Evolutionary conservation across 2,329 filamentous ascomycete species (phyloP).

Genomic region (Graphilbum fragrans): DNA sequence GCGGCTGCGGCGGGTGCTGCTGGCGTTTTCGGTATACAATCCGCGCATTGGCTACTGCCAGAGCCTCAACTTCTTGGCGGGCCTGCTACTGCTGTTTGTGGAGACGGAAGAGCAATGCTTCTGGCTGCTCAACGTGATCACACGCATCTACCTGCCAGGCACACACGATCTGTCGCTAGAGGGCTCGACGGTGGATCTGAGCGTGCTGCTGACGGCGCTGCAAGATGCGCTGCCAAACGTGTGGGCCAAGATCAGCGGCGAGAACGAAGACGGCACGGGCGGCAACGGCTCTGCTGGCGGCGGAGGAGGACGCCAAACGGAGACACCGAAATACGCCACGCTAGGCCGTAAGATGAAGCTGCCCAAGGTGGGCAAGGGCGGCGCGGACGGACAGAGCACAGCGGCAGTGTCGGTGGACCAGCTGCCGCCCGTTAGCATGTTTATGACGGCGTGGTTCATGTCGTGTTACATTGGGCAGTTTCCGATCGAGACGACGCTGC

Average conservation of each 20-base stretch:
- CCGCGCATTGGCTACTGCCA: constrained; percentile 91
- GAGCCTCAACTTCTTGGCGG: constrained; percentile 88
- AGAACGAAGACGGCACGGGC: constrained; percentile 19
- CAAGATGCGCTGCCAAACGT: constrained; percentile 71
- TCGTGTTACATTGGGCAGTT: constrained; percentile 88
- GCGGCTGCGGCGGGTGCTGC: constrained; percentile 71
- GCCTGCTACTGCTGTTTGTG: constrained; percentile 79
- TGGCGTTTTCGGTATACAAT: constrained; percentile 84
- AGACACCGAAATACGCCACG: constrained; percentile 8
- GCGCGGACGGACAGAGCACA: constrained; percentile 10
- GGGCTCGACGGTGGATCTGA: constrained; percentile 85
- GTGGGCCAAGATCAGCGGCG: constrained; percentile 75
- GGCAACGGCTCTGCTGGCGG: constrained; percentile 15
- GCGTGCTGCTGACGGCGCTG: constrained; percentile 80
- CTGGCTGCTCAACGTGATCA: constrained; percentile 87
- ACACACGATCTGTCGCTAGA: constrained; percentile 87
- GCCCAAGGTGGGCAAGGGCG: constrained; percentile 28
- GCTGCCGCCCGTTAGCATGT: constrained; percentile 81
- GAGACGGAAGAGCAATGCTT: constrained; percentile 82
- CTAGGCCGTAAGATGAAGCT: constrained; percentile 24
- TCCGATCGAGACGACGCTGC: constrained; percentile 80
- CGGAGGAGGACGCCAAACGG: constrained; percentile 7
- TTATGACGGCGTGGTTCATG: constrained; percentile 97
- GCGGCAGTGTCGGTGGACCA: constrained; percentile 22
- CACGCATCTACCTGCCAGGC: constrained; percentile 74